Evolutionary conservation across 768 basidiomycete genomes (phyloP), one percentile per base, ranked within the genome.

Genomic region (Termitomyces sp.): DNA sequence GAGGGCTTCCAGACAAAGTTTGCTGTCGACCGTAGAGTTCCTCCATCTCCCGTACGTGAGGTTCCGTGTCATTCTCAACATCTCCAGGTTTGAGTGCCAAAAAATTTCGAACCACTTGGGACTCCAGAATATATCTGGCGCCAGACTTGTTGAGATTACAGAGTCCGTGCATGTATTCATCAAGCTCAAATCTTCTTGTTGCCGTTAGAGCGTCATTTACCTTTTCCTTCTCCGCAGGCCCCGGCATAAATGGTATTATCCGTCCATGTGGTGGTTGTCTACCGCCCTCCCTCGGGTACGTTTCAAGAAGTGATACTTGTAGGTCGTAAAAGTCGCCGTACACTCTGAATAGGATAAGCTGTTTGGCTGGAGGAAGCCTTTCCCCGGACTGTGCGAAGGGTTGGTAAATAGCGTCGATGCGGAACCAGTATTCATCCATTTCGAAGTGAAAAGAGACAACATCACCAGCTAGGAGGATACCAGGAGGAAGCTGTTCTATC

Each of bases 271-370:
- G 78, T 10, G 82, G 75, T 37, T 85, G 72, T 15, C 91, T 83
- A 21, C 97, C 97, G 14, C 94, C 97, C 73, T 99, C 97, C 45
- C 81, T 81, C 7, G 95, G 94, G 71, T 95, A 98, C 0, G 81
- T 78, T 46, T 94, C 83, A 59, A 98, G 82, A 23, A 99, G 81
- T 5, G 82, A 76, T 55, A 97, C 89, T 67, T 99, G 97, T 71
- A 98, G 98, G 65, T 95, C 91, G 73, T 96, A 98, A 71, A 99
- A 99, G 71, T 99, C 96, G 65, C 95, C 91, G 78, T 99, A 99
- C 26, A 91, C 86, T 50, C 97, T 84, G 75, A 96, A 99, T 44
- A 98, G 79, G 62, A 94, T 85, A 55, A 98, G 84, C 35, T 87
- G 84, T 62, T 83, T 87, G 12, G 89, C 83, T 11, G 79, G 78